A percentile compares a stretch with the other conserved stretches of the same genome.
Evolutionary conservation across 306 rosid species (phyloP).

Genomic region (Begonia peltatifolia): DNA sequence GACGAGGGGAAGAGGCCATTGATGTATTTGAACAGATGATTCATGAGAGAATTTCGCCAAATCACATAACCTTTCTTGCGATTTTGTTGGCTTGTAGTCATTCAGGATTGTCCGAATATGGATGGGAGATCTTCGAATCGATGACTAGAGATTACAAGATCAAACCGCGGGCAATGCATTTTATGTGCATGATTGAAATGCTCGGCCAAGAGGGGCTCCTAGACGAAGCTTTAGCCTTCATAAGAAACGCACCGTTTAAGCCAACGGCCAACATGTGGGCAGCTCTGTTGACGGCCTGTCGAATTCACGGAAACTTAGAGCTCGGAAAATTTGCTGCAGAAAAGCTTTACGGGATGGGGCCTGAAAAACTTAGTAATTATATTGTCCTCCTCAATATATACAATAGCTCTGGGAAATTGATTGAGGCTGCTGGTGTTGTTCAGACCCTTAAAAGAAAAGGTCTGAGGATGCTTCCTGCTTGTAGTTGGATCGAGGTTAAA

Average conservation of each 20-base stretch:
- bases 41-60: constrained; percentile 45
- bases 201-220: constrained; percentile 67
- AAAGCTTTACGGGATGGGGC: constrained; percentile 66
- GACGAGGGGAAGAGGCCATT: constrained; percentile 62
- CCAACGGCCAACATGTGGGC: constrained; percentile 89
- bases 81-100: constrained; percentile 71
- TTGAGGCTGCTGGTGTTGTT: constrained; percentile 75
- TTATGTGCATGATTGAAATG: constrained; percentile 75
- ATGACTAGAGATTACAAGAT: constrained; percentile 58
- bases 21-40: constrained; percentile 68
- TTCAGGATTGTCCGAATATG: constrained; percentile 58
- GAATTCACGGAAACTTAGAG: constrained; percentile 50
- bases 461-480: constrained; percentile 57
- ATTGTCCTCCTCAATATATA: constrained; percentile 64
- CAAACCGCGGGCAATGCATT: constrained; percentile 95
- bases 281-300: constrained; percentile 79
- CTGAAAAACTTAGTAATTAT: constrained; percentile 61
- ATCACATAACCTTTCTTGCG: constrained; percentile 80
- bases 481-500: constrained; percentile 67
- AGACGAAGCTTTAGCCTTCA: constrained; percentile 57
- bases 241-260: constrained; percentile 45
- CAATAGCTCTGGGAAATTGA: constrained; percentile 41
- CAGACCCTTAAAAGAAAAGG: constrained; percentile 63
- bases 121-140: constrained; percentile 66
- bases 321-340: constrained; percentile 74